phyloP scores from a whole-genome alignment of 179 eudicot genomes.

The Silene noctiflora region DNA sequence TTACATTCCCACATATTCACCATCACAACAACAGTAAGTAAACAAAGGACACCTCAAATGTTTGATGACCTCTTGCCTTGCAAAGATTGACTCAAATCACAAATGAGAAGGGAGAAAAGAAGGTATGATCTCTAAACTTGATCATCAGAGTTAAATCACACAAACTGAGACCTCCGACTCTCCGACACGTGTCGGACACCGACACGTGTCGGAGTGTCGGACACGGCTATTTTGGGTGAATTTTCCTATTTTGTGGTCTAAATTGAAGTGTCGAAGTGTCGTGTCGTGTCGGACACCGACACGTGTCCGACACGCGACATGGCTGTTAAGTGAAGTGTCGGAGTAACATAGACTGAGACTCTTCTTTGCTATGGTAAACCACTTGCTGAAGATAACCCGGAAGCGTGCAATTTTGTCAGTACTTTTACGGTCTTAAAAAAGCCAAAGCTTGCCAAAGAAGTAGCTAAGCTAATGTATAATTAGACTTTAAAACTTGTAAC shows the following conservation, averaged over 20 bases:
- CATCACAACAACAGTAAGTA: background rate
- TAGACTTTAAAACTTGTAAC: background rate
- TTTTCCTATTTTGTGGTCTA: no score
- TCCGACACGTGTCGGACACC: no score
- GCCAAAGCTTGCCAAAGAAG: background rate
- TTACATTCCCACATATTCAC: conserved; percentile 5
- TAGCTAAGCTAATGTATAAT: background rate
- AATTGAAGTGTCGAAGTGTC: no score
- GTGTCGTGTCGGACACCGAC: no score
- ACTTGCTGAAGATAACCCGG: background rate
- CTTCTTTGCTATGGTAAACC: conserved; percentile 1
- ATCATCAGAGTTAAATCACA: background rate
- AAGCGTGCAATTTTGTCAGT: no score
- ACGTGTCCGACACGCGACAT: no score
- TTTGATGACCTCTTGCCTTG: background rate
- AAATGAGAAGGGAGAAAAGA: background rate
- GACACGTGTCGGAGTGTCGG: no score
- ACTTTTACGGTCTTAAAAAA: background rate
- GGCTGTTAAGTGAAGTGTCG: no score
- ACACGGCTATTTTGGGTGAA: no score
- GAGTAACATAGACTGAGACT: no score
- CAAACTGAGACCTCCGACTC: no score
- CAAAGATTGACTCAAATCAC: background rate
- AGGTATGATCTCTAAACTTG: background rate
- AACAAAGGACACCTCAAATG: background rate